A percentile compares a stretch with the other conserved stretches of the same genome.
Conservation (phyloP, 495 filamentous ascomycete species). For the Xylaria sp. region DNA sequence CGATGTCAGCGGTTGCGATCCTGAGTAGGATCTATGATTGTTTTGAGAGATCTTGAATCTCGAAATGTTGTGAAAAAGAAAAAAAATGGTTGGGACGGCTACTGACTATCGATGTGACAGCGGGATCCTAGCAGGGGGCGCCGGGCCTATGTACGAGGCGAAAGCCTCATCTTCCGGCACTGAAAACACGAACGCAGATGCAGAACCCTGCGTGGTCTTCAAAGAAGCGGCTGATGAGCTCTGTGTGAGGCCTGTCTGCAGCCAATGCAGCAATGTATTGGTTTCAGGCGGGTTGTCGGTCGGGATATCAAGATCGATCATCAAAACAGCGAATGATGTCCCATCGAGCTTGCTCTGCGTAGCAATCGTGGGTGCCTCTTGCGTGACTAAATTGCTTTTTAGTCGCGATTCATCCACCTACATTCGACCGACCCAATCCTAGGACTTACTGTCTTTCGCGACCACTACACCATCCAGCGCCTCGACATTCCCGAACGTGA, state of each 20-base stretch:
- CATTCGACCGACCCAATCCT: background rate
- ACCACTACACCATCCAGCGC: slow-evolving; percentile 46
- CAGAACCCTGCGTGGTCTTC: slow-evolving; percentile 40
- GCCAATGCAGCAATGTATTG: slow-evolving; percentile 49
- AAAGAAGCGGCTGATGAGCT: slow-evolving; percentile 38
- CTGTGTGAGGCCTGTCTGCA: slow-evolving; percentile 50
- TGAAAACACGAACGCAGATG: slow-evolving; percentile 44
- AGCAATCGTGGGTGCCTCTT: slow-evolving; percentile 39
- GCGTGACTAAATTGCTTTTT: slow-evolving; percentile 29
- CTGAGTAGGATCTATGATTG: background rate
- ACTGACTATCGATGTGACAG: slow-evolving; percentile 49
- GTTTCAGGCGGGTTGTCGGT: slow-evolving; percentile 45
- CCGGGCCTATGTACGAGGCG: slow-evolving; percentile 44
- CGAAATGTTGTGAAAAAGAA: background rate
- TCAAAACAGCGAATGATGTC: slow-evolving; percentile 44
- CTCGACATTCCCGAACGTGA: slow-evolving; percentile 41
- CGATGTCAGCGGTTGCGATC: slow-evolving; percentile 2
- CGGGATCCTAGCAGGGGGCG: slow-evolving; percentile 49
- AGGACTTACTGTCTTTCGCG: slow-evolving; percentile 39
- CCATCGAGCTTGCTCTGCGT: slow-evolving; percentile 43
- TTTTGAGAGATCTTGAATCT: background rate
- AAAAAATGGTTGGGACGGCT: background rate
- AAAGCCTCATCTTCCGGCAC: slow-evolving; percentile 36
- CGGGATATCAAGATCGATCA: slow-evolving; percentile 55
- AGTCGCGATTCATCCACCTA: slow-evolving; percentile 7